phyloP scores from a whole-genome alignment of 257 asterid genomes.

The Solanum megistacrolobum region DNA sequence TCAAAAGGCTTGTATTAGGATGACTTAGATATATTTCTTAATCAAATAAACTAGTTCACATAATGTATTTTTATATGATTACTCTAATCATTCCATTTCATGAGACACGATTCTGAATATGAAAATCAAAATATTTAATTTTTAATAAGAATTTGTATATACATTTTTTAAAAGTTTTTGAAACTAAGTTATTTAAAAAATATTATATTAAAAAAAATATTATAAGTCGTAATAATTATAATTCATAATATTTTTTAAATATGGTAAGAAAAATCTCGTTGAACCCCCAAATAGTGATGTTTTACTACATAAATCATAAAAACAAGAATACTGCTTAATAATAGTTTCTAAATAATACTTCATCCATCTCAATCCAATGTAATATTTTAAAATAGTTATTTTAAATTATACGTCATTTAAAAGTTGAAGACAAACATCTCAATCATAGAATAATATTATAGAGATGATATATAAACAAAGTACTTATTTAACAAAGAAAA shows the following conservation, averaged over 20 bases:
- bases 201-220: too few relatives aligned
- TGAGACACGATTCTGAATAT: not conserved
- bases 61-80: not conserved
- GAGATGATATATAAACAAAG: too few relatives aligned
- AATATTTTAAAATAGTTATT: too few relatives aligned
- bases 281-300: not conserved
- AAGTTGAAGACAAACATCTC: too few relatives aligned
- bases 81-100: not conserved
- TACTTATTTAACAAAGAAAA: too few relatives aligned
- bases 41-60: not conserved
- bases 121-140: not conserved
- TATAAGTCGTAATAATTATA: too few relatives aligned
- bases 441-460: too few relatives aligned
- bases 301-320: not conserved
- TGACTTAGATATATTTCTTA: not conserved
- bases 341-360: not conserved
- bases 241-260: too few relatives aligned
- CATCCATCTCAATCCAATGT: not conserved
- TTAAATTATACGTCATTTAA: too few relatives aligned
- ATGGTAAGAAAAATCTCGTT: not conserved
- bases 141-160: not conserved
- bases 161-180: not conserved
- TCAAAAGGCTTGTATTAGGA: not conserved
- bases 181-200: too few relatives aligned
- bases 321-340: not conserved